Percentiles rank a stretch among this genome's conserved stretches.
Conservation (phyloP, 1,139 yeast species). For the Pichia sp. region DNA sequence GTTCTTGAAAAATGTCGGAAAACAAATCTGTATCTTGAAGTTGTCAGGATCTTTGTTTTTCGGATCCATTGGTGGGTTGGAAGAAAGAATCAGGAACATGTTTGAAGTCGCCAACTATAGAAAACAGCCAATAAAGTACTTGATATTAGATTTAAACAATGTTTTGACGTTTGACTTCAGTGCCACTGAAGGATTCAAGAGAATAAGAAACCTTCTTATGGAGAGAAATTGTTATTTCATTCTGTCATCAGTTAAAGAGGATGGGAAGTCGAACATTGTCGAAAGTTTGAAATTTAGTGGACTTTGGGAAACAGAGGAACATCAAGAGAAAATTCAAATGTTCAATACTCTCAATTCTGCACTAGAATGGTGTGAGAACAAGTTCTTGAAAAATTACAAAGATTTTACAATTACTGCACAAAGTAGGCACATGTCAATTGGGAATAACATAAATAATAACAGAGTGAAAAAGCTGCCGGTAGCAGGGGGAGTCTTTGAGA, state of each 20-base stretch:
- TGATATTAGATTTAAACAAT: slow-evolving; percentile 78
- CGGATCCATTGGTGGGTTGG: slow-evolving; percentile 93
- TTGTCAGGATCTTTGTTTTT: slow-evolving; percentile 85
- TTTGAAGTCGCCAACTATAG: slow-evolving; percentile 50
- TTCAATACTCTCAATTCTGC: slow-evolving; percentile 79
- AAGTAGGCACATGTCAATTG: background rate
- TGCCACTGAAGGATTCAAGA: slow-evolving; percentile 92
- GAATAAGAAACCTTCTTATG: slow-evolving; percentile 72
- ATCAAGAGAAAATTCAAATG: slow-evolving; percentile 43
- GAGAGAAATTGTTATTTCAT: slow-evolving; percentile 67
- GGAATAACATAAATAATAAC: slow-evolving; percentile 2
- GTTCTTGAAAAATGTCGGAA: slow-evolving; percentile 78
- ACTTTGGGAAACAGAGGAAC: slow-evolving; percentile 44
- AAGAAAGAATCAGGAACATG: slow-evolving; percentile 58
- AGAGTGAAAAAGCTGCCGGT: slow-evolving; percentile 3
- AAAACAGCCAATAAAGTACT: slow-evolving; percentile 59
- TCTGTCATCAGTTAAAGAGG: slow-evolving; percentile 63
- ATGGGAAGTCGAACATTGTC: slow-evolving; percentile 40
- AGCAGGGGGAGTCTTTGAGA: too few relatives aligned
- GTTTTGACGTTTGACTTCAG: slow-evolving; percentile 81
- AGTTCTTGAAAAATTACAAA: slow-evolving; percentile 65
- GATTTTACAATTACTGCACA: slow-evolving; percentile 20
- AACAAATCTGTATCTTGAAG: slow-evolving; percentile 83
- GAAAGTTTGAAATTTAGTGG: slow-evolving; percentile 67
- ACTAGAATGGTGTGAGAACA: slow-evolving; percentile 94